A percentile compares a stretch with the other conserved stretches of the same genome.
These are phyloP conservation scores for Coemansia sp. DNA, from an alignment of 192 early-diverging fungal species.

Conservation along the genomic window DNA sequence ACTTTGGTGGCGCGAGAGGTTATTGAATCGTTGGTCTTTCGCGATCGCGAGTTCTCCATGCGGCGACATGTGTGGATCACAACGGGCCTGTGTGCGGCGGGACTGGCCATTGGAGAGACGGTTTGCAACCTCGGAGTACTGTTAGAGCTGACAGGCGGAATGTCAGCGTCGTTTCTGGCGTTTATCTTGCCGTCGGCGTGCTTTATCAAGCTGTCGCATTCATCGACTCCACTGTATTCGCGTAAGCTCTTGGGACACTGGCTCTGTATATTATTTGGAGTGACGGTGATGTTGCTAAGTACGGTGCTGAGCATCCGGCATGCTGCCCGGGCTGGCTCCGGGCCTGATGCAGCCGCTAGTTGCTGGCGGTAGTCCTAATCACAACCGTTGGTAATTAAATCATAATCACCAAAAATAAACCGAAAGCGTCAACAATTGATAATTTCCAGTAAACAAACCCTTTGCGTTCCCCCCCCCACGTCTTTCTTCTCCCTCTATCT, in stretches of 20 bases:
- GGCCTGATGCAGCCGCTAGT: background rate
- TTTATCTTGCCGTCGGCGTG: constrained; percentile 86
- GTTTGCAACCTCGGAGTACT: constrained; percentile 84
- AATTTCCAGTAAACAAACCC: constrained; percentile 5
- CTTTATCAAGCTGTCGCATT: constrained; percentile 65
- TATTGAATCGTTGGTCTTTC: constrained; percentile 57
- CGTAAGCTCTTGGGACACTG: constrained; percentile 64
- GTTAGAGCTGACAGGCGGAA: constrained; percentile 83
- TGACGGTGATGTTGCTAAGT: constrained; percentile 32
- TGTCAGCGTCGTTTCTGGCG: constrained; percentile 85
- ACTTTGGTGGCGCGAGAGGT: constrained; percentile 88
- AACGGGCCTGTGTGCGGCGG: constrained; percentile 58
- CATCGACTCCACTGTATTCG: constrained; percentile 56
- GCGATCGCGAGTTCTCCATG: constrained; percentile 55
- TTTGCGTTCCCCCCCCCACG: background rate
- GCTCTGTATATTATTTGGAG: constrained; percentile 76
- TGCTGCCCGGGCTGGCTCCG: constrained; percentile 5
- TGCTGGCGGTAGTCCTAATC: constrained; percentile 20
- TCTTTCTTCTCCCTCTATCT: constrained; percentile 19
- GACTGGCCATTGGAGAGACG: constrained; percentile 69
- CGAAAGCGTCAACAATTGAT: constrained; percentile 11
- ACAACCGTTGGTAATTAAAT: background rate
- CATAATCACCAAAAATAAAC: constrained; percentile 2
- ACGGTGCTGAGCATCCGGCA: constrained; percentile 40
- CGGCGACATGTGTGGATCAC: constrained; percentile 71